These are phyloP conservation scores for Juglanconis juglandina DNA, from an alignment of 2,329 filamentous ascomycete genomes.

Conservation along the genomic window DNA sequence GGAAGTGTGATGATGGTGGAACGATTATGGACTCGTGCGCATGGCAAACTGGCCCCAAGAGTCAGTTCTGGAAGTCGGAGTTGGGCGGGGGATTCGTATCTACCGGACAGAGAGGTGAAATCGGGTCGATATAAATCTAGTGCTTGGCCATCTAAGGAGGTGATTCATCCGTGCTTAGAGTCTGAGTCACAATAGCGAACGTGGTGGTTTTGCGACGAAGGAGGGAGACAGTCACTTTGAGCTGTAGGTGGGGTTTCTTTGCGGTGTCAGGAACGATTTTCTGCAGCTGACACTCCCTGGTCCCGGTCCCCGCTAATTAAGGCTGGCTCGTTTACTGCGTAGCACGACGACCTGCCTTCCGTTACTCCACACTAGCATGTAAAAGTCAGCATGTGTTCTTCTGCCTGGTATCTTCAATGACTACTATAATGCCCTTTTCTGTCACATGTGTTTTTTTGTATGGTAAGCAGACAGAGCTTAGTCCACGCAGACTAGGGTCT, in stretches of 20 bases:
- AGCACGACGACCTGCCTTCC: no score
- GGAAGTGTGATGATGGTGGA: not conserved
- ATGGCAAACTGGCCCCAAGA: not conserved
- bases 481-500: no score
- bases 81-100: not conserved
- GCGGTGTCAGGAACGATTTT: not conserved
- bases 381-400: no score
- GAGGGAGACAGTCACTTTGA: not conserved
- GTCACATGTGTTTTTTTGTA: no score
- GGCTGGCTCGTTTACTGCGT: no score
- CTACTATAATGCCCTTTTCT: no score
- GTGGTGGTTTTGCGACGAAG: not conserved
- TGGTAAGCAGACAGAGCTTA: no score
- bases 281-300: not conserved
- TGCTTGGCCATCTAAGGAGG: constrained; percentile 1
- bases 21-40: not conserved
- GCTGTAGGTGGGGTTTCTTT: constrained; percentile 1
- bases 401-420: no score
- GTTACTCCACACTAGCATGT: no score
- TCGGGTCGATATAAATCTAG: not conserved
- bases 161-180: constrained; percentile 2
- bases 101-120: not conserved
- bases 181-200: constrained; percentile 5
- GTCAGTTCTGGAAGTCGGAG: not conserved
- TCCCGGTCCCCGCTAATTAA: not conserved